phyloP scores from a whole-genome alignment of 2,329 filamentous ascomycete genomes.

The Fusarium acutatum region DNA sequence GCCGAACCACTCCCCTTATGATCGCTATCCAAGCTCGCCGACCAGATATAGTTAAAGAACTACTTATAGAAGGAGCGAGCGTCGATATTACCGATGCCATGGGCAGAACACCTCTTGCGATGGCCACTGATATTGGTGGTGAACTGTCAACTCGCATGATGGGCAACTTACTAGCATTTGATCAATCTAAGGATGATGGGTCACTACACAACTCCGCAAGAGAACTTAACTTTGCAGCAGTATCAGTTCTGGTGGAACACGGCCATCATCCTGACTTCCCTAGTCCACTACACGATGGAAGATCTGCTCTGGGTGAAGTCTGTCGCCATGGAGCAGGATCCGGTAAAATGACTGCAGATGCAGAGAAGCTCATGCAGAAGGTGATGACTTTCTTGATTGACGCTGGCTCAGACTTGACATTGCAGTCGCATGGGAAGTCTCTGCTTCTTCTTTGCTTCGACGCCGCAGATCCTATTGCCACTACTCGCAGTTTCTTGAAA shows the following conservation, averaged over 20 bases:
- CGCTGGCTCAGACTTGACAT: slow-evolving; percentile 63
- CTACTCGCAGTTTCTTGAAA: slow-evolving; percentile 67
- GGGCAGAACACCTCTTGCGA: slow-evolving; percentile 67
- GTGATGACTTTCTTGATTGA: slow-evolving; percentile 65
- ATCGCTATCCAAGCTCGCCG: slow-evolving; percentile 65
- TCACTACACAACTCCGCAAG: slow-evolving; percentile 72
- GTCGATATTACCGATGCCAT: slow-evolving; percentile 65
- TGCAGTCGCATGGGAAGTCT: slow-evolving; percentile 66
- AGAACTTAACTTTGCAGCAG: slow-evolving; percentile 64
- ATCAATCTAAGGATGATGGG: slow-evolving; percentile 69
- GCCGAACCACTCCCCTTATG: slow-evolving; percentile 66
- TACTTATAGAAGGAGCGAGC: slow-evolving; percentile 67
- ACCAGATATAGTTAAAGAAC: slow-evolving; percentile 63
- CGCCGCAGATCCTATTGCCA: slow-evolving; percentile 61
- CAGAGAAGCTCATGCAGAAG: slow-evolving; percentile 64
- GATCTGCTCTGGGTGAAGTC: slow-evolving; percentile 70
- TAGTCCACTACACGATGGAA: slow-evolving; percentile 67
- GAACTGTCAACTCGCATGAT: slow-evolving; percentile 63
- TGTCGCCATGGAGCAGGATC: slow-evolving; percentile 64
- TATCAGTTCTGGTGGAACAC: slow-evolving; percentile 64
- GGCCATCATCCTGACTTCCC: slow-evolving; percentile 73
- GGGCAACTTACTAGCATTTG: slow-evolving; percentile 62
- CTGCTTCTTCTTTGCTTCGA: slow-evolving; percentile 68
- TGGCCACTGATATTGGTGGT: slow-evolving; percentile 65
- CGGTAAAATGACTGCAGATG: slow-evolving; percentile 54